A percentile compares a stretch with the other conserved stretches of the same genome.
Conservation (phyloP, 169 alveolate species). For the Plasmodium fragile region DNA sequence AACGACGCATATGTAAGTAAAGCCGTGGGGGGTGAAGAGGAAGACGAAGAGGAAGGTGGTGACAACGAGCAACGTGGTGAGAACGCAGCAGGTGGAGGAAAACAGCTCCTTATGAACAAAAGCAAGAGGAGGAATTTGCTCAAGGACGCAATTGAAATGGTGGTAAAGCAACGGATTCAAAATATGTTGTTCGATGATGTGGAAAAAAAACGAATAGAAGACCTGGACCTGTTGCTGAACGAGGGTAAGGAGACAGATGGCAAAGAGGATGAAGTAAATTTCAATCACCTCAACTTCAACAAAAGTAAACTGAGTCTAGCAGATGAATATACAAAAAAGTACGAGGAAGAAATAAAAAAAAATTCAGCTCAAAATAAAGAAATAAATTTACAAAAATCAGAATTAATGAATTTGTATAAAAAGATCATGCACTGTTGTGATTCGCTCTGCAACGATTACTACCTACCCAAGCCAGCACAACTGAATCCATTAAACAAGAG, state of each 20-base stretch:
- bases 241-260: conserved; percentile 9
- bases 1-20: conserved; percentile 67
- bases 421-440: conserved; percentile 84
- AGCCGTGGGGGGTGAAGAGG: conserved; percentile 12
- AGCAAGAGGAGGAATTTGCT: conserved; percentile 10
- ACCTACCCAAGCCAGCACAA: conserved; percentile 79
- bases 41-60: conserved; percentile 21
- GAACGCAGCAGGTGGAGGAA: conserved; percentile 19
- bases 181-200: conserved; percentile 87
- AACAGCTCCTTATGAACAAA: not conserved
- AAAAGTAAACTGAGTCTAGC: conserved; percentile 86
- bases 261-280: conserved; percentile 70
- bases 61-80: conserved; percentile 6
- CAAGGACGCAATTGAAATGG: conserved; percentile 78
- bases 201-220: conserved; percentile 80
- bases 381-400: conserved; percentile 74
- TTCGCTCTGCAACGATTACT: conserved; percentile 82
- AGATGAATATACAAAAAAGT: conserved; percentile 84
- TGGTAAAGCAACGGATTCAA: conserved; percentile 84
- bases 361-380: conserved; percentile 79
- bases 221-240: conserved; percentile 63
- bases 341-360: conserved; percentile 80
- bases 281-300: conserved; percentile 80
- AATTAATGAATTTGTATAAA: conserved; percentile 80
- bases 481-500: not conserved